Conservation (phyloP, 1,139 yeast species). For the Geotrichum restrictum region DNA sequence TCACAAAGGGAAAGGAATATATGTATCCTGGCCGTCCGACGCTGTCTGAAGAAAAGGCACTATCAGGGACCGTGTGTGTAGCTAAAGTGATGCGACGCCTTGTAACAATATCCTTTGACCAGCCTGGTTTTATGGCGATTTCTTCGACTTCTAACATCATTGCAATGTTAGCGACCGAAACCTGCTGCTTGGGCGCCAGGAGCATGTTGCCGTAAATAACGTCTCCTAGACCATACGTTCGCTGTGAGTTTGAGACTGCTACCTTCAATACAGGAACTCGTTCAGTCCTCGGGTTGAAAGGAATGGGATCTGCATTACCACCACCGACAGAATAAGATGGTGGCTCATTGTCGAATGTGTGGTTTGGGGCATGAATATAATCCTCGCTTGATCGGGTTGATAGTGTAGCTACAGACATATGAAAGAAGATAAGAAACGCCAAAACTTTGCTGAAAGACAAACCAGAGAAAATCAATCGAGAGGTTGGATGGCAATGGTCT, state of each 20-base stretch:
- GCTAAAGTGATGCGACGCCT: not conserved
- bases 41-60: not conserved
- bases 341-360: not conserved
- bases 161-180: not conserved
- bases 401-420: too few relatives aligned
- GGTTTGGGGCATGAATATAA: not conserved
- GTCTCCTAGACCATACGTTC: not conserved
- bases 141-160: not conserved
- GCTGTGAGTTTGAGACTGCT: not conserved
- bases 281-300: not conserved
- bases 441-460: too few relatives aligned
- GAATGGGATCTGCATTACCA: not conserved
- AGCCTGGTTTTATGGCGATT: not conserved
- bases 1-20: not conserved
- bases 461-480: too few relatives aligned
- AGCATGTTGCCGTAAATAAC: not conserved
- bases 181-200: not conserved
- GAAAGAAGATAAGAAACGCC: too few relatives aligned
- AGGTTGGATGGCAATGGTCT: too few relatives aligned
- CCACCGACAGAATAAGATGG: not conserved
- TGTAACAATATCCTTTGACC: not conserved
- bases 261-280: not conserved
- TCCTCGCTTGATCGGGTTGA: too few relatives aligned
- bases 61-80: not conserved
- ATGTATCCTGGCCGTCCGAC: not conserved